phyloP scores from a whole-genome alignment of 129 eudicot genomes.

The Centaurea solstitialis region DNA sequence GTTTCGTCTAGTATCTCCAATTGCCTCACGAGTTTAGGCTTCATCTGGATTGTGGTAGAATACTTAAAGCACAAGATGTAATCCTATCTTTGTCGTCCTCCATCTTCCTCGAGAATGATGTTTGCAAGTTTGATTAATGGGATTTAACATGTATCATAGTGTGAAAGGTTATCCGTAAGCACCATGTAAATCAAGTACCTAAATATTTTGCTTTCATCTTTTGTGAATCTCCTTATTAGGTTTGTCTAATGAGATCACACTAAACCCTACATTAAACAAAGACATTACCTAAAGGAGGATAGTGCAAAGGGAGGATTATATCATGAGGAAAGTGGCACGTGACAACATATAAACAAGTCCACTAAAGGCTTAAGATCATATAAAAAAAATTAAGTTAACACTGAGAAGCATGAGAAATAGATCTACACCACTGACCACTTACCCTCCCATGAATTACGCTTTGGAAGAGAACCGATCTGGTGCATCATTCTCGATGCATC shows the following conservation, averaged over 20 bases:
- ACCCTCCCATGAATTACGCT: too few relatives aligned
- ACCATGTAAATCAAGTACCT: neutral
- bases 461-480: too few relatives aligned
- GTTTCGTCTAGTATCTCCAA: slow-evolving; percentile 50
- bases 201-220: neutral
- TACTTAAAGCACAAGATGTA: slow-evolving; percentile 23
- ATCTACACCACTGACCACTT: too few relatives aligned
- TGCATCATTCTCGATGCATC: too few relatives aligned
- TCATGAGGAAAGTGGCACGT: neutral
- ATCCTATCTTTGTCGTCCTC: slow-evolving; percentile 11
- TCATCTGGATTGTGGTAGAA: slow-evolving; percentile 4
- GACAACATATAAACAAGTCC: neutral
- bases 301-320: neutral
- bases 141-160: slow-evolving; percentile 18
- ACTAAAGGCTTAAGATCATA: too few relatives aligned
- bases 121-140: slow-evolving; percentile 6
- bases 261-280: neutral
- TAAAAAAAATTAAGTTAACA: too few relatives aligned
- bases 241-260: neutral
- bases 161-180: slow-evolving; percentile 3
- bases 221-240: neutral
- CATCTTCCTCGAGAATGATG: slow-evolving; percentile 16
- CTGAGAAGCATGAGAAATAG: too few relatives aligned
- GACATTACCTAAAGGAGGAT: neutral
- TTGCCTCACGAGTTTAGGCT: slow-evolving; percentile 47